phyloP scores from a whole-genome alignment of 1,284 basidiomycete genomes.

The Spongiforma sp. region DNA sequence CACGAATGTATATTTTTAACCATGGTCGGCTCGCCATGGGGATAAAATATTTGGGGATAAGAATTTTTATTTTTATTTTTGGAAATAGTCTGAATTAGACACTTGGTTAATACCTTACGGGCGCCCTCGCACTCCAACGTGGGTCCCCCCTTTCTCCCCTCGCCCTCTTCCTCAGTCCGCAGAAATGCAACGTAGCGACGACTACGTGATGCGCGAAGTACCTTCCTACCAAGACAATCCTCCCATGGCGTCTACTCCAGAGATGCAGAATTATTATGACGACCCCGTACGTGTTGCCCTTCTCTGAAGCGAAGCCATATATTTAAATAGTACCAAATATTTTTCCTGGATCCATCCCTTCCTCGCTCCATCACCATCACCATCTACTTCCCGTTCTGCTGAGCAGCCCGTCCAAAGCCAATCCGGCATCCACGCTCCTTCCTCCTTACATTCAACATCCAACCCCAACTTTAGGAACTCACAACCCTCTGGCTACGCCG shows the following conservation, averaged over 20 bases:
- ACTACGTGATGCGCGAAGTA: slow-evolving; percentile 37
- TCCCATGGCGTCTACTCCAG: slow-evolving; percentile 21
- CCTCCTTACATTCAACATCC: slow-evolving; percentile 21
- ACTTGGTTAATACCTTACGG: too few species aligned
- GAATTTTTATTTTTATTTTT: too few species aligned
- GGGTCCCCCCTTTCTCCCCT: too few species aligned
- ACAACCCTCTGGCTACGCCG: slow-evolving; percentile 29
- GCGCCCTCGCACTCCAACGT: too few species aligned
- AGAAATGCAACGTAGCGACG: slow-evolving; percentile 31
- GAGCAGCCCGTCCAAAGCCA: slow-evolving; percentile 31
- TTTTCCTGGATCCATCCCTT: background rate
- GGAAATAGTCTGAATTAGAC: too few species aligned
- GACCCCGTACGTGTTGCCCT: slow-evolving; percentile 25
- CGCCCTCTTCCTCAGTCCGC: background rate
- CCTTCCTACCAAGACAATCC: slow-evolving; percentile 32
- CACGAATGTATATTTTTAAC: too few species aligned
- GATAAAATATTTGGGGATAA: too few species aligned
- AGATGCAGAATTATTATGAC: slow-evolving; percentile 41
- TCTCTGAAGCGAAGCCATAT: too few species aligned
- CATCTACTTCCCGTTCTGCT: slow-evolving; percentile 13
- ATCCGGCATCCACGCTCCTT: slow-evolving; percentile 36
- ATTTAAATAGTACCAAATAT: slow-evolving; percentile 16
- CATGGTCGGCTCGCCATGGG: too few species aligned
- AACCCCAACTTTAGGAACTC: slow-evolving; percentile 32
- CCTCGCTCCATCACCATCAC: background rate